Percentiles rank a stretch among this genome's conserved stretches.
Conservation (phyloP, 1,284 basidiomycete genomes). For the Polyporus tsugae region DNA sequence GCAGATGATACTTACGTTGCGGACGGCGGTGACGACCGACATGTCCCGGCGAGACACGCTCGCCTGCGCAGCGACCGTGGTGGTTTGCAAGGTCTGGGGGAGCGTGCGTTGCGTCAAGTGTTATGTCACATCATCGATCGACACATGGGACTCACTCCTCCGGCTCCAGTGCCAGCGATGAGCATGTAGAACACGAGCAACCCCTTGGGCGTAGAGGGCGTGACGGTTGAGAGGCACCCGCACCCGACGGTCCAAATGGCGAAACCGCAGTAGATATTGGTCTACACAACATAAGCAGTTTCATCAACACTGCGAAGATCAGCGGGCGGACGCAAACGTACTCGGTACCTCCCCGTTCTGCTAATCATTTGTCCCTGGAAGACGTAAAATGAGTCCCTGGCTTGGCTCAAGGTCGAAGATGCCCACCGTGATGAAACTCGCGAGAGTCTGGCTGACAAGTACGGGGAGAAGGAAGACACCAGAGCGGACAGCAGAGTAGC, state of each 20-base stretch:
- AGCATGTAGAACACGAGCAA: slow-evolving; percentile 74
- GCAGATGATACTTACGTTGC: slow-evolving; percentile 55
- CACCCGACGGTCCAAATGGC: slow-evolving; percentile 74
- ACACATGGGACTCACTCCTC: slow-evolving; percentile 53
- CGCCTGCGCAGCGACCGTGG: slow-evolving; percentile 74
- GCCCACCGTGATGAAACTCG: slow-evolving; percentile 62
- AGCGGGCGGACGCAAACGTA: no score
- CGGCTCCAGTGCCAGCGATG: slow-evolving; percentile 73
- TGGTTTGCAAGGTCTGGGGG: slow-evolving; percentile 63
- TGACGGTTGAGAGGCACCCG: slow-evolving; percentile 73
- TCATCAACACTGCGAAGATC: no score
- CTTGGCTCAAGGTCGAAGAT: no score
- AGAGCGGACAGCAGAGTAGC: slow-evolving; percentile 65
- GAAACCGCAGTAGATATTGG: slow-evolving; percentile 73
- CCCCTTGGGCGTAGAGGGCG: slow-evolving; percentile 54
- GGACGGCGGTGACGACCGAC: slow-evolving; percentile 74
- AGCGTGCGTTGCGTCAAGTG: neutral
- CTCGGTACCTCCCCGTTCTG: slow-evolving; percentile 71
- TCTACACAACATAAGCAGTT: slow-evolving; percentile 44
- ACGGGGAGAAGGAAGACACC: slow-evolving; percentile 74
- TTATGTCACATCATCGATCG: no score
- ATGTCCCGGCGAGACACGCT: slow-evolving; percentile 72
- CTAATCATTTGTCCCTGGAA: slow-evolving; percentile 72
- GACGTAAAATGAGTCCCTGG: no score
- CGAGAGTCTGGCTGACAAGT: slow-evolving; percentile 66